These are phyloP conservation scores for Populus euphratica DNA, from an alignment of 345 rosid genomes.

Conservation along the genomic window DNA sequence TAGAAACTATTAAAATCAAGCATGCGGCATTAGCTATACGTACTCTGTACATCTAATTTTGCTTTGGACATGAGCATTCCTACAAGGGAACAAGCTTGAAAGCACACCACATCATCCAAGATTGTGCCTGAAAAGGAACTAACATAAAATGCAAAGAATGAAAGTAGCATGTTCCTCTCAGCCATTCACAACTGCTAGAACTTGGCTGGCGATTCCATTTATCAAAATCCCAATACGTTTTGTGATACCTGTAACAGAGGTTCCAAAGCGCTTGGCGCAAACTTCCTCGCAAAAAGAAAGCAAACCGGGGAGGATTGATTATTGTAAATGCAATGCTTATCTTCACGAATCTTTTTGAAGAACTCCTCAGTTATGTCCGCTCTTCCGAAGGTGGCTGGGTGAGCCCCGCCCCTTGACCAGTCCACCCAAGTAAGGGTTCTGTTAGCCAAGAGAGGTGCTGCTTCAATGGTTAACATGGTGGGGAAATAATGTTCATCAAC, in stretches of 20 bases:
- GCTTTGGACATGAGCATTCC: neutral
- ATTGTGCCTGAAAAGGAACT: neutral
- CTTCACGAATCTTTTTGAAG: constrained; percentile 39
- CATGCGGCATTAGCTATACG: neutral
- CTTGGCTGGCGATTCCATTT: neutral
- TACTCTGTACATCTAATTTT: constrained; percentile 17
- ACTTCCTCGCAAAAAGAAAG: constrained; percentile 73
- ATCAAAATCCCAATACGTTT: constrained; percentile 38
- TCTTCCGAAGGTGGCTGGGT: constrained; percentile 86
- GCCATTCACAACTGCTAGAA: neutral
- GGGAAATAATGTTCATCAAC: constrained; percentile 97
- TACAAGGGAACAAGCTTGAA: neutral
- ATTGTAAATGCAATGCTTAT: constrained; percentile 58
- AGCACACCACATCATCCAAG: neutral
- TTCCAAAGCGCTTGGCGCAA: constrained; percentile 71
- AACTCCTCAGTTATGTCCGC: constrained; percentile 64
- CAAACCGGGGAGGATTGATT: constrained; percentile 43
- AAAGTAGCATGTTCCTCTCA: neutral
- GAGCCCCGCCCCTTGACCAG: constrained; percentile 96
- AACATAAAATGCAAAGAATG: constrained; percentile 6
- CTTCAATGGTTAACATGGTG: constrained; percentile 79
- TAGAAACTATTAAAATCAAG: neutral
- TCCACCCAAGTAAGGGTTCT: constrained; percentile 91
- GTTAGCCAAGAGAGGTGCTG: constrained; percentile 59
- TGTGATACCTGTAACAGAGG: constrained; percentile 55